Conservation (phyloP, 2,329 filamentous ascomycete species). For the Ceratocystis alfenasii region DNA sequence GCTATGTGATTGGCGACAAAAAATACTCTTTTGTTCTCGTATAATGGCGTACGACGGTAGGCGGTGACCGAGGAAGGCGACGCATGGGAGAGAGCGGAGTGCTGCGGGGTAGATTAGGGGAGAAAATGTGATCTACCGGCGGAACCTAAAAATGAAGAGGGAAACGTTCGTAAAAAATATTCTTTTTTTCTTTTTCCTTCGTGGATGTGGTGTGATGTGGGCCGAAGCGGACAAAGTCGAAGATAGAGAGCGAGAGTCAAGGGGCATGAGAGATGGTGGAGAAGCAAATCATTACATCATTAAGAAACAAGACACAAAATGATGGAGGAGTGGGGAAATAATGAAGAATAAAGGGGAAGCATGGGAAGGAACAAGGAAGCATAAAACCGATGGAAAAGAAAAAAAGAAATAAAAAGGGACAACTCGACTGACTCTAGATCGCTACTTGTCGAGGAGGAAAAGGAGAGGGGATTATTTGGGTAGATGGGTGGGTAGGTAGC, state of each 20-base stretch:
- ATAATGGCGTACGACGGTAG: background rate
- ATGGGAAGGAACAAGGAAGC: background rate
- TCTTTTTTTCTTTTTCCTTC: slow-evolving; percentile 40
- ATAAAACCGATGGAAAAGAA: background rate
- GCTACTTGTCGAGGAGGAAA: background rate
- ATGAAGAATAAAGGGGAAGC: background rate
- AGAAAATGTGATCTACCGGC: slow-evolving; percentile 53
- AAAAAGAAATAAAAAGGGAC: background rate
- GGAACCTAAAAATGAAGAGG: slow-evolving; percentile 72
- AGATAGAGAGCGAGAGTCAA: slow-evolving; percentile 1
- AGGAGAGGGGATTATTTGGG: too few species aligned
- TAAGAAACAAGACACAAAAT: slow-evolving; percentile 6
- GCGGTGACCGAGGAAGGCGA: background rate
- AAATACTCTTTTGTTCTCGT: background rate
- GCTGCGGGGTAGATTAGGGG: background rate
- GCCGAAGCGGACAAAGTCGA: background rate
- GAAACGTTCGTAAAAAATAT: slow-evolving; percentile 51
- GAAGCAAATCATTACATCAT: slow-evolving; percentile 6
- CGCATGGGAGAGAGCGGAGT: slow-evolving; percentile 1
- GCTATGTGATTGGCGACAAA: background rate
- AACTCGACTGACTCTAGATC: background rate
- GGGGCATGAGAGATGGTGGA: background rate
- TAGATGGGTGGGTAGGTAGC: background rate
- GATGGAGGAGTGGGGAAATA: background rate
- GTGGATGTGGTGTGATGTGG: background rate